phyloP scores from a whole-genome alignment of 768 basidiomycete genomes.

The Trichaptum fuscoviolaceum region DNA sequence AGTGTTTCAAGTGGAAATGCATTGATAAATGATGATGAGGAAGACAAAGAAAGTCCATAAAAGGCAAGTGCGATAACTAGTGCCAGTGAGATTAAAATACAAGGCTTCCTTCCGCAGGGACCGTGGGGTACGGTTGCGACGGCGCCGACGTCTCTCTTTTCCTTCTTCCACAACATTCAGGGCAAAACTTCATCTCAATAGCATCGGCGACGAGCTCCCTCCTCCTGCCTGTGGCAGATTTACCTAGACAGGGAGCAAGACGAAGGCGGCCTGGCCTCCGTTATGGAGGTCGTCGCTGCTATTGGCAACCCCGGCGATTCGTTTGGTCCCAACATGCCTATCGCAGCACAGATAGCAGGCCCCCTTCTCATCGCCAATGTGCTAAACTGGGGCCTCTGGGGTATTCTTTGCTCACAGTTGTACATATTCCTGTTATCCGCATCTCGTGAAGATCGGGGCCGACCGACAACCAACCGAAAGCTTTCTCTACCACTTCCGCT shows the following conservation, averaged over 20 bases:
- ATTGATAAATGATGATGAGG: neutral
- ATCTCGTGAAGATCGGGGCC: neutral
- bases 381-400: neutral
- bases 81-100: neutral
- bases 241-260: neutral
- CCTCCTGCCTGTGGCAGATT: neutral
- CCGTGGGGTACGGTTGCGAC: neutral
- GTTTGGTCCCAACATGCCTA: neutral
- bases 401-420: neutral
- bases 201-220: neutral
- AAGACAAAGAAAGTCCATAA: neutral
- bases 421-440: neutral
- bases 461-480: neutral
- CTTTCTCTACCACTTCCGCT: neutral
- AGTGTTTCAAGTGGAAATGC: neutral
- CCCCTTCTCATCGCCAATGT: neutral
- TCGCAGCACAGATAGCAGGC: neutral
- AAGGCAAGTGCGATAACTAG: neutral
- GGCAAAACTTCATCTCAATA: neutral
- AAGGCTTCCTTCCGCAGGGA: neutral
- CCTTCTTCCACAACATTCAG: neutral
- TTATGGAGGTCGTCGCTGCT: neutral
- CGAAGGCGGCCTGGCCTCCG: neutral
- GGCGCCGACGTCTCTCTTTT: constrained; percentile 1
- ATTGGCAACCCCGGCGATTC: neutral